Conservation (phyloP, 495 filamentous ascomycete genomes). For the Chaetomium tenue region DNA sequence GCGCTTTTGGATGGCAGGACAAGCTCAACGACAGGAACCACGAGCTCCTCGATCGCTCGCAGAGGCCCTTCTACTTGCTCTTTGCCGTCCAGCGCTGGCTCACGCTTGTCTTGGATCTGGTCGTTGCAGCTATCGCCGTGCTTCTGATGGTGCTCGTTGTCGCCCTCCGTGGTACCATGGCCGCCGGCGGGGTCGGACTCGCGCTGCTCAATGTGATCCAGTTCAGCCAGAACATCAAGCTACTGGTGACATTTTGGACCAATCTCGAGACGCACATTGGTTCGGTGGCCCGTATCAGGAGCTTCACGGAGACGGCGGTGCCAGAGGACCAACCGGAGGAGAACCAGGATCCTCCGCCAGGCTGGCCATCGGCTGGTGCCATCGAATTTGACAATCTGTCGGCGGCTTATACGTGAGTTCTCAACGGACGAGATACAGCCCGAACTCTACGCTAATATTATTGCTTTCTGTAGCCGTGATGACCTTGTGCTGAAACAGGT, state of each 20-base stretch:
- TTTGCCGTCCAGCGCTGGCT: slow-evolving; percentile 50
- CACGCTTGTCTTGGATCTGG: slow-evolving; percentile 44
- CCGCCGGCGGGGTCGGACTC: slow-evolving; percentile 35
- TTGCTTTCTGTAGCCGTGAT: slow-evolving; percentile 1
- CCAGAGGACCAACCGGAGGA: slow-evolving; percentile 35
- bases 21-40: slow-evolving; percentile 32
- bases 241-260: slow-evolving; percentile 47
- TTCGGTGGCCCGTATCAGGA: slow-evolving; percentile 48
- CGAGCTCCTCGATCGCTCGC: slow-evolving; percentile 39
- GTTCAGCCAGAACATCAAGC: slow-evolving; percentile 37
- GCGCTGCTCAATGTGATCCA: slow-evolving; percentile 36
- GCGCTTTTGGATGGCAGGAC: slow-evolving; percentile 47
- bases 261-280: slow-evolving; percentile 55
- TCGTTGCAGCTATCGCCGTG: slow-evolving; percentile 43
- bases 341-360: slow-evolving; percentile 25
- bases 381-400: slow-evolving; percentile 43
- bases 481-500: slow-evolving; percentile 39
- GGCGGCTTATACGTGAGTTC: slow-evolving; percentile 33
- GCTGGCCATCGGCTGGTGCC: slow-evolving; percentile 40
- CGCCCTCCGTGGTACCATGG: slow-evolving; percentile 33
- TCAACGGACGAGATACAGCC: slow-evolving; percentile 7
- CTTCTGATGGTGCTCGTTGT: slow-evolving; percentile 51
- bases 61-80: slow-evolving; percentile 47
- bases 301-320: slow-evolving; percentile 43
- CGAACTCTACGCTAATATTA: background rate